phyloP scores from a whole-genome alignment of 2,329 filamentous ascomycete species.

The Colletotrichum cereale region DNA sequence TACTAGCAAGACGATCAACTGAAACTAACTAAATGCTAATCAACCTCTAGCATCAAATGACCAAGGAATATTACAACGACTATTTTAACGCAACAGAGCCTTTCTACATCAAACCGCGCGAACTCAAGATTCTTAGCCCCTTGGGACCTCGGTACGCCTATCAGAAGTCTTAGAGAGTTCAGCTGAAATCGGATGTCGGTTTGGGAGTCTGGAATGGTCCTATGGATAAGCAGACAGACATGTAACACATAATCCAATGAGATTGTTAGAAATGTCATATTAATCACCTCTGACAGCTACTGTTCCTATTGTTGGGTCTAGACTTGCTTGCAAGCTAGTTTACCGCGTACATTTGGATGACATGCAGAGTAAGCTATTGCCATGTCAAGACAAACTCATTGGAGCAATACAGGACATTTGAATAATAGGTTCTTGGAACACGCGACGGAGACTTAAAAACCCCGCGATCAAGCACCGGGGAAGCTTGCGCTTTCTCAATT shows the following conservation, averaged over 20 bases:
- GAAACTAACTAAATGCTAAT: background rate
- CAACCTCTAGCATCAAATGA: conserved; percentile 31
- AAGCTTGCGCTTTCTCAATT: no score
- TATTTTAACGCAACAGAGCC: conserved; percentile 38
- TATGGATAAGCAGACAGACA: background rate
- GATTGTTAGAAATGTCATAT: background rate
- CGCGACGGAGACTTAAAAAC: no score
- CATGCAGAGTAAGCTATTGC: background rate
- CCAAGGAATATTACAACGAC: conserved; percentile 33
- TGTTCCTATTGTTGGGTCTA: background rate
- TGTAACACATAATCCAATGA: background rate
- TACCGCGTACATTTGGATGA: background rate
- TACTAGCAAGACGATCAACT: accelerated
- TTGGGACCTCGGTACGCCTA: conserved; percentile 29
- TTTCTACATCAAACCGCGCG: conserved; percentile 24
- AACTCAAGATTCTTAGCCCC: conserved; percentile 29
- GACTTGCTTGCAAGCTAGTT: background rate
- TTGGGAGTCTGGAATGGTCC: background rate
- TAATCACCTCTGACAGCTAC: background rate
- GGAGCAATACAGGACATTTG: no score
- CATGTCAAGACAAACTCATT: background rate
- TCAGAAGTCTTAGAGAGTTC: conserved; percentile 1
- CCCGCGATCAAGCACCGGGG: no score
- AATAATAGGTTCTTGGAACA: no score
- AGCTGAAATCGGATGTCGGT: background rate